phyloP scores from a whole-genome alignment of 2,329 filamentous ascomycete species.

The Coniosporium tulheliwenetii region DNA sequence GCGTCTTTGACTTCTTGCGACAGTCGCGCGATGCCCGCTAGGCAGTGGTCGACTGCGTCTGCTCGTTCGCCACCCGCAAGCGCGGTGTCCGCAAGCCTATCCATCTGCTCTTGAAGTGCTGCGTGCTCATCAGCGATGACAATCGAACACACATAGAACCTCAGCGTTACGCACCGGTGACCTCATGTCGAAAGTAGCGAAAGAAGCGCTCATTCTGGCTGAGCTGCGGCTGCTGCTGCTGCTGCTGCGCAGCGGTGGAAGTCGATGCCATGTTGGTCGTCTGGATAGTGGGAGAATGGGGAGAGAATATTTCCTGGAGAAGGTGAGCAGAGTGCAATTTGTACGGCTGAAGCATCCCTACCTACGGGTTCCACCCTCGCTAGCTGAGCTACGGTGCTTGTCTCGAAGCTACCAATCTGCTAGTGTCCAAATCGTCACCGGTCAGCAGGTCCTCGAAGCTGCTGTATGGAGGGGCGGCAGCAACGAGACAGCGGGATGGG shows the following conservation, averaged over 20 bases:
- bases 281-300: neutral
- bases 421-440: no score
- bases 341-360: neutral
- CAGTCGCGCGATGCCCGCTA: constrained; percentile 64
- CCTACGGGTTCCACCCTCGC: neutral
- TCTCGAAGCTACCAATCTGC: no score
- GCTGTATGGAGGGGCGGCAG: no score
- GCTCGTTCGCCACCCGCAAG: constrained; percentile 57
- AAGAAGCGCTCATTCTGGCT: constrained; percentile 65
- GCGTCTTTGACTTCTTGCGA: constrained; percentile 78
- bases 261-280: neutral
- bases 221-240: constrained; percentile 3
- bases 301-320: neutral
- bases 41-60: constrained; percentile 65
- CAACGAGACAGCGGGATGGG: no score
- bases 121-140: constrained; percentile 3
- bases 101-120: constrained; percentile 68
- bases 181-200: constrained; percentile 63
- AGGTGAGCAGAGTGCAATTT: neutral
- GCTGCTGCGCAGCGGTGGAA: neutral
- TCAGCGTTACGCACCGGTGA: constrained; percentile 39
- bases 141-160: neutral
- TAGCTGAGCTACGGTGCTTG: no score
- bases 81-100: constrained; percentile 46
- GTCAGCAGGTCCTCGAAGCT: no score